A percentile compares a stretch with the other conserved stretches of the same genome.
Evolutionary conservation across 2,329 filamentous ascomycete genomes (phyloP).

Genomic region (Cercospora janseana): DNA sequence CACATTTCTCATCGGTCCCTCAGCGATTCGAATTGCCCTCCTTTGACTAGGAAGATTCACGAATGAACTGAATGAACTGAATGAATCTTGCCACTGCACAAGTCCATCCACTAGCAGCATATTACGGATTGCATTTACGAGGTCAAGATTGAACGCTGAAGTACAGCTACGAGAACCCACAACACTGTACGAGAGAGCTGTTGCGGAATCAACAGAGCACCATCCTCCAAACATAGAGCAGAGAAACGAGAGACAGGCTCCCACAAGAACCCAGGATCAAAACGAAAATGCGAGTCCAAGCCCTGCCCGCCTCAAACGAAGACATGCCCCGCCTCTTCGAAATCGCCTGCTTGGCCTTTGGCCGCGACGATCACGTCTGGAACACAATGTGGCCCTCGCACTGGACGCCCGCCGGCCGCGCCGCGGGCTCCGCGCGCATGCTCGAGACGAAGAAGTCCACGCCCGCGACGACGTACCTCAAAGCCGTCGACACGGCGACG

Average conservation of each 20-base stretch:
- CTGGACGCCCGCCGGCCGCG: conserved; percentile 29
- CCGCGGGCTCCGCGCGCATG: conserved; percentile 30
- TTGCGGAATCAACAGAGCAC: not conserved
- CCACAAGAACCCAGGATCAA: not conserved
- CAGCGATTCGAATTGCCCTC: too few relatives aligned
- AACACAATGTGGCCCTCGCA: conserved; percentile 32
- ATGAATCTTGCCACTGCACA: too few relatives aligned
- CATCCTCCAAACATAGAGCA: not conserved
- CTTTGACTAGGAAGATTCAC: too few relatives aligned
- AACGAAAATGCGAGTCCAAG: conserved; percentile 10
- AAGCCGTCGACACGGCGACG: conserved; percentile 32
- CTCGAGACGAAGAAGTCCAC: conserved; percentile 23
- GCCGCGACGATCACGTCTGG: conserved; percentile 32
- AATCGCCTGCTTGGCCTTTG: conserved; percentile 32
- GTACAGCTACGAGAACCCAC: too few relatives aligned
- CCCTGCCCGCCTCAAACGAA: conserved; percentile 28
- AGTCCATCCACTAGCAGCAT: too few relatives aligned
- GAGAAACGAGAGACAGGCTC: too few relatives aligned
- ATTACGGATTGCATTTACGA: too few relatives aligned
- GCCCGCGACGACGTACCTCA: conserved; percentile 30
- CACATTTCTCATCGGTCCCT: too few relatives aligned
- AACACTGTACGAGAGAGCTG: too few relatives aligned
- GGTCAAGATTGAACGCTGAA: too few relatives aligned
- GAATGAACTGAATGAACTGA: too few relatives aligned
- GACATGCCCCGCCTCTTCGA: conserved; percentile 36